Conservation (phyloP, 495 filamentous ascomycete species). For the Xylaria telfairii region DNA sequence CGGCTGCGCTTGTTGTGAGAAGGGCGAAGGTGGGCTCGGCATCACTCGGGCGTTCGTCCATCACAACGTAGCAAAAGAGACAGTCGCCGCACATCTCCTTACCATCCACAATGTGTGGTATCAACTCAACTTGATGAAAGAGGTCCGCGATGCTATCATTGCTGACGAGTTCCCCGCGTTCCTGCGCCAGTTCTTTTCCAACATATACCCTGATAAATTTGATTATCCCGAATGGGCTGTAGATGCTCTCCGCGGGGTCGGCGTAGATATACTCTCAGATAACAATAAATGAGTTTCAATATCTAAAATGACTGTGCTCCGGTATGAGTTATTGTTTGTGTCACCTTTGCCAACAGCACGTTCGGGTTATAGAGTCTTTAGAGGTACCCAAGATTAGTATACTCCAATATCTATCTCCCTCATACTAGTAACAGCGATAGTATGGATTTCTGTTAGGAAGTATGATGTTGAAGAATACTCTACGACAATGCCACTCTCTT, state of each 20-base stretch:
- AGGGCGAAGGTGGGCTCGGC: constrained; percentile 73
- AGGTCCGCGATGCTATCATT: constrained; percentile 77
- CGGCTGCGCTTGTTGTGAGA: constrained; percentile 76
- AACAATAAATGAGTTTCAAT: constrained; percentile 20
- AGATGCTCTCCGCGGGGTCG: constrained; percentile 80
- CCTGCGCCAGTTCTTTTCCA: constrained; percentile 74
- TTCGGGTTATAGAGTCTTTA: background rate
- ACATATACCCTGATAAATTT: constrained; percentile 69
- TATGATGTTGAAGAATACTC: background rate
- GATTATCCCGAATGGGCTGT: constrained; percentile 85
- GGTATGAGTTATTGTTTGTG: background rate
- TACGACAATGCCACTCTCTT: background rate
- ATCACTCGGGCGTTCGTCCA: constrained; percentile 90
- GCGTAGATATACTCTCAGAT: constrained; percentile 69
- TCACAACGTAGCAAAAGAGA: constrained; percentile 92
- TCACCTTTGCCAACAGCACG: background rate
- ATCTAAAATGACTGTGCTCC: background rate
- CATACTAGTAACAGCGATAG: background rate
- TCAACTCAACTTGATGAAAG: constrained; percentile 79
- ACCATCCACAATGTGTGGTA: constrained; percentile 96
- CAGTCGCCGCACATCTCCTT: constrained; percentile 90
- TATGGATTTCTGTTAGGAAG: background rate
- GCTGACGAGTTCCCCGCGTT: constrained; percentile 83
- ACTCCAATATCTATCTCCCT: background rate
- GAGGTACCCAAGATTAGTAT: background rate